Conservation (phyloP, 2,329 filamentous ascomycete genomes). For the Fusarium pilosicola region DNA sequence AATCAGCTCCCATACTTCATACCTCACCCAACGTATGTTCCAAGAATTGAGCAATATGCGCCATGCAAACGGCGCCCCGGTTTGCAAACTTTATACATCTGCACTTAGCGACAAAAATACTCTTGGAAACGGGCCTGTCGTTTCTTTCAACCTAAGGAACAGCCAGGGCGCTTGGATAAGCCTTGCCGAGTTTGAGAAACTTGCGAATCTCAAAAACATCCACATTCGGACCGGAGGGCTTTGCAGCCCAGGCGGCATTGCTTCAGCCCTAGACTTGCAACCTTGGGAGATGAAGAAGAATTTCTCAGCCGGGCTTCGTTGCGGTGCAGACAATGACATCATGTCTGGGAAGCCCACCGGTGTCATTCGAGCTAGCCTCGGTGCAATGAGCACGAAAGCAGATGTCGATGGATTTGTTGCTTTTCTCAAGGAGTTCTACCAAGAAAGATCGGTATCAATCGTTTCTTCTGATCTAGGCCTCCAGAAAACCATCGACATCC, state of each 20-base stretch:
- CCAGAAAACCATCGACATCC: neutral
- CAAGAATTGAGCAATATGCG: conserved; percentile 66
- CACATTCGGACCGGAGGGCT: conserved; percentile 89
- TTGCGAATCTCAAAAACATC: conserved; percentile 80
- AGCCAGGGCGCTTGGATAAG: conserved; percentile 78
- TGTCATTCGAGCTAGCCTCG: conserved; percentile 84
- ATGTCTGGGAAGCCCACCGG: conserved; percentile 88
- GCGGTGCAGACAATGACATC: conserved; percentile 84
- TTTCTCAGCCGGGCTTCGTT: conserved; percentile 85
- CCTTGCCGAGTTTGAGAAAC: conserved; percentile 86
- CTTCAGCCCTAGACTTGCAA: conserved; percentile 75
- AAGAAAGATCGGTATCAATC: conserved; percentile 17
- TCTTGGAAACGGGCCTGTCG: conserved; percentile 73
- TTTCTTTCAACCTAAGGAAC: conserved; percentile 85
- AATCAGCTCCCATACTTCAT: conserved; percentile 76
- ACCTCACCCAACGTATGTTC: conserved; percentile 69
- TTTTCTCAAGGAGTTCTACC: conserved; percentile 75
- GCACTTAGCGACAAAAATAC: conserved; percentile 27
- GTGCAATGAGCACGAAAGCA: conserved; percentile 83
- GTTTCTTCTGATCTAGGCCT: neutral
- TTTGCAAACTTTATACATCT: conserved; percentile 73
- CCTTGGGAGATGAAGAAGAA: conserved; percentile 86
- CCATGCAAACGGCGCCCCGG: conserved; percentile 74
- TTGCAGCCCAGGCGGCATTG: conserved; percentile 91
- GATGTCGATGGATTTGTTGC: conserved; percentile 78